A percentile compares a stretch with the other conserved stretches of the same genome.
These are phyloP conservation scores for Pisolithus tinctorius DNA, from an alignment of 768 basidiomycete genomes.

Conservation along the genomic window DNA sequence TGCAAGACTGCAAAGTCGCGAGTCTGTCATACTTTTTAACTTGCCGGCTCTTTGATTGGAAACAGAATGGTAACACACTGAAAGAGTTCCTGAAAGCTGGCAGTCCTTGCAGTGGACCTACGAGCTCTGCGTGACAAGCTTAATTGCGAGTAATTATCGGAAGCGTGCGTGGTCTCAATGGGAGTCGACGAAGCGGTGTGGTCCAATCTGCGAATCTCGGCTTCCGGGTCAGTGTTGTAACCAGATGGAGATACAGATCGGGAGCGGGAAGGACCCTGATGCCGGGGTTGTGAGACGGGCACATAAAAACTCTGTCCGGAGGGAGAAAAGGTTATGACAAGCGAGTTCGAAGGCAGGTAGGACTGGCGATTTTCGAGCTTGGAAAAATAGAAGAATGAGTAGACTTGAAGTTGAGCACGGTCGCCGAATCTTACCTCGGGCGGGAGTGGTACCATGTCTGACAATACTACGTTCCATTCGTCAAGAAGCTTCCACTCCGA, in stretches of 20 bases:
- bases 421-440: constrained; percentile 46
- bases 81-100: constrained; percentile 62
- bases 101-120: constrained; percentile 35
- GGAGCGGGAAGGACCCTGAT: constrained; percentile 19
- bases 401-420: constrained; percentile 4
- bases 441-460: constrained; percentile 50
- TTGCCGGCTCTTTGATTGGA: background rate
- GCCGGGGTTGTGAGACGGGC: constrained; percentile 26
- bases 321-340: constrained; percentile 60
- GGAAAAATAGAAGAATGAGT: constrained; percentile 6
- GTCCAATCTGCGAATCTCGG: constrained; percentile 38
- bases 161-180: background rate
- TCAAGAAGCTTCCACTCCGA: constrained; percentile 58
- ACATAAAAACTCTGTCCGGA: constrained; percentile 56
- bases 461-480: constrained; percentile 59
- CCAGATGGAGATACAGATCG: constrained; percentile 57
- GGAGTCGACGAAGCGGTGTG: constrained; percentile 17
- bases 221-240: constrained; percentile 71
- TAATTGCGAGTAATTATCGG: constrained; percentile 8
- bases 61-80: constrained; percentile 42
- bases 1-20: constrained; percentile 44
- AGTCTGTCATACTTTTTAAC: constrained; percentile 32
- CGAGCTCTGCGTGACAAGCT: constrained; percentile 17
- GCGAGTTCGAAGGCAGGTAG: constrained; percentile 64
- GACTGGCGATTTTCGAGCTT: constrained; percentile 35